phyloP scores from a whole-genome alignment of 2,329 filamentous ascomycete species.

The Fusarium sp. region DNA sequence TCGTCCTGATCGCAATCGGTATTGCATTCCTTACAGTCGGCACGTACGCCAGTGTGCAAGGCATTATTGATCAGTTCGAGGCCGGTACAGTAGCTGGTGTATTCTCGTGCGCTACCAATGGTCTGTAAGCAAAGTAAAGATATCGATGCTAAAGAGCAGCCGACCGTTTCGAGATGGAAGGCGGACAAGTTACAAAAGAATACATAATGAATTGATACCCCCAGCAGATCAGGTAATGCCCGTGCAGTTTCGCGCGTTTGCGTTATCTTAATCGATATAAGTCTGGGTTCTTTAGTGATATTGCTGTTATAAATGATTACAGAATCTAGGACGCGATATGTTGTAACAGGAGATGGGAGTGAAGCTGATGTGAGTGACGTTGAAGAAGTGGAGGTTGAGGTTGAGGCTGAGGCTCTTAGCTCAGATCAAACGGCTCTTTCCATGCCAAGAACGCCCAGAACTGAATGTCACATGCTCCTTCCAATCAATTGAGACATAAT shows the following conservation, averaged over 20 bases:
- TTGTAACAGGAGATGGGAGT: background rate
- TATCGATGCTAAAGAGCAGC: background rate
- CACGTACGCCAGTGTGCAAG: slow-evolving; percentile 83
- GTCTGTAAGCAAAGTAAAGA: slow-evolving; percentile 58
- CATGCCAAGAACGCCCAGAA: slow-evolving; percentile 29
- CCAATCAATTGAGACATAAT: background rate
- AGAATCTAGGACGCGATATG: background rate
- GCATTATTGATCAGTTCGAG: slow-evolving; percentile 79
- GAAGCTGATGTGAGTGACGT: background rate
- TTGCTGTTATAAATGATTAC: background rate
- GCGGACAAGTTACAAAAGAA: slow-evolving; percentile 5
- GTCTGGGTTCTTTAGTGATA: background rate
- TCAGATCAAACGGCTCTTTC: slow-evolving; percentile 23
- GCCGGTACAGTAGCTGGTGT: slow-evolving; percentile 74
- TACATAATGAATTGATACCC: slow-evolving; percentile 21
- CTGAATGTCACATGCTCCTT: slow-evolving; percentile 18
- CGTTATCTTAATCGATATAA: slow-evolving; percentile 1
- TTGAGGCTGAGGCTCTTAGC: slow-evolving; percentile 22
- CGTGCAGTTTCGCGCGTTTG: background rate
- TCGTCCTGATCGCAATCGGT: slow-evolving; percentile 79
- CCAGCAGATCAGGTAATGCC: slow-evolving; percentile 4
- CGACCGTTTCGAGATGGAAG: background rate
- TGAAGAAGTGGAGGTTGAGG: slow-evolving; percentile 14
- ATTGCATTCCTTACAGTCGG: slow-evolving; percentile 85
- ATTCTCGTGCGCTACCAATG: slow-evolving; percentile 81